These are phyloP conservation scores for Aspergillus niger DNA, from an alignment of 2,329 filamentous ascomycete genomes.

Conservation along the genomic window DNA sequence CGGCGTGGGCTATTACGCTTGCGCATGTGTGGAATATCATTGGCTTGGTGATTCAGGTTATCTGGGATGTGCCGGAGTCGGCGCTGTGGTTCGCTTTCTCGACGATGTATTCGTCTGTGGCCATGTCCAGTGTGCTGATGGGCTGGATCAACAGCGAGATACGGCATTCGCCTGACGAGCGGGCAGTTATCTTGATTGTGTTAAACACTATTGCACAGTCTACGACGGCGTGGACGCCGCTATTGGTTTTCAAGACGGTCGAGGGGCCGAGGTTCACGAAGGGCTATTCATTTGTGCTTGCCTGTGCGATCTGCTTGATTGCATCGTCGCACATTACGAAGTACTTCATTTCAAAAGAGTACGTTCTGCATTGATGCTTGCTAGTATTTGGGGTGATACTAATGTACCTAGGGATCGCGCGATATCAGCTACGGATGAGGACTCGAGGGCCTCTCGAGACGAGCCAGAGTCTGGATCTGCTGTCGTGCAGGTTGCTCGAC, in stretches of 20 bases:
- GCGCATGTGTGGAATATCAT: conserved; percentile 55
- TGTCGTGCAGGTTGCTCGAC: no score
- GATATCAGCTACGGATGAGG: no score
- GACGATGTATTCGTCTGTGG: conserved; percentile 52
- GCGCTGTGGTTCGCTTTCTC: conserved; percentile 58
- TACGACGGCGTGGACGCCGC: conserved; percentile 58
- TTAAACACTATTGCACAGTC: conserved; percentile 58
- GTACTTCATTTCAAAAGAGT: conserved; percentile 17
- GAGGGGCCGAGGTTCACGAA: conserved; percentile 48
- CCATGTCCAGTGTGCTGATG: conserved; percentile 58
- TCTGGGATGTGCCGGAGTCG: conserved; percentile 59
- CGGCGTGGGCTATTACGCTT: conserved; percentile 58
- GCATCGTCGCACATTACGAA: conserved; percentile 27
- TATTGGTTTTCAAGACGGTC: conserved; percentile 54
- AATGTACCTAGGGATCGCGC: no score
- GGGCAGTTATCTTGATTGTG: conserved; percentile 54
- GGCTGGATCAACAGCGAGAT: conserved; percentile 59
- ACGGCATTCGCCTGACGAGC: conserved; percentile 42
- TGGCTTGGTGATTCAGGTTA: conserved; percentile 55
- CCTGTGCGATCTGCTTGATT: conserved; percentile 42
- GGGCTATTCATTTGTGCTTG: conserved; percentile 47
- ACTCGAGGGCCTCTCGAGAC: no score
- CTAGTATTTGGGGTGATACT: not conserved
- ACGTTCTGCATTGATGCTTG: conserved; percentile 16
- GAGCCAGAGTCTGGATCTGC: no score